Base-by-base conservation (phyloP, 2,329 filamentous ascomycete species). In the Colletotrichum kahawae region DNA sequence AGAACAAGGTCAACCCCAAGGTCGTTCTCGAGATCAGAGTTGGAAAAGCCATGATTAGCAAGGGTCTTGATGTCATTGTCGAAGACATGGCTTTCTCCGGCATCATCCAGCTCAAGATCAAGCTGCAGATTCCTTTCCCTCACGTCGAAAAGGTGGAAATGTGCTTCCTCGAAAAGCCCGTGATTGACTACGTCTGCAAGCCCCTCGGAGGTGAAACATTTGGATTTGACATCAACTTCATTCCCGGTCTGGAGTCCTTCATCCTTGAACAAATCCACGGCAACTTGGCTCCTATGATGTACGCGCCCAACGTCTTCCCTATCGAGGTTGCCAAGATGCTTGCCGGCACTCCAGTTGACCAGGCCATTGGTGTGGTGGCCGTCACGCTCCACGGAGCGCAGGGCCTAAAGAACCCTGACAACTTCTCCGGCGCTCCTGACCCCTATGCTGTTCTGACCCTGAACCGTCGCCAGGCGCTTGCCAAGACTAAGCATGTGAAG, bases 291-390 rank as follows among this genome's bases (percentile, higher is more conserved):
- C 97, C 97, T 0, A 98, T 99, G 94, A 98, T 99, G 95, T 99
- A 99, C 82, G 93, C 92, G 48, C 97, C 97, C 10, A 98, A 99
- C 79, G 95, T 98, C 65, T 99, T 99, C 88, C 97, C 97, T 18
- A 97, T 99, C 78, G 97, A 99, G 82, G 95, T 99, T 71, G 97
- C 97, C 79, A 98, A 99, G 90, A 97, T 99, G 95, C 89, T 99
- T 77, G 95, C 96, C 57, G 97, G 97, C 74, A 96, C 94, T 74
- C 93, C 97, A 0, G 95, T 99, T 66, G 97, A 99, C 82, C 95
- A 98, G 85, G 97, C 97, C 13, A 95, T 99, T 80, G 97, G 97
- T 83, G 96, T 99, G 10, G 85, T 99, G 68, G 96, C 96, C 29
- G 89, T 99, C 76, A 98, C 95, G 8, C 90, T 99, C 77, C 95